Evolutionary conservation across 495 filamentous ascomycete species (phyloP).

Genomic region (Penicillium coffeae): DNA sequence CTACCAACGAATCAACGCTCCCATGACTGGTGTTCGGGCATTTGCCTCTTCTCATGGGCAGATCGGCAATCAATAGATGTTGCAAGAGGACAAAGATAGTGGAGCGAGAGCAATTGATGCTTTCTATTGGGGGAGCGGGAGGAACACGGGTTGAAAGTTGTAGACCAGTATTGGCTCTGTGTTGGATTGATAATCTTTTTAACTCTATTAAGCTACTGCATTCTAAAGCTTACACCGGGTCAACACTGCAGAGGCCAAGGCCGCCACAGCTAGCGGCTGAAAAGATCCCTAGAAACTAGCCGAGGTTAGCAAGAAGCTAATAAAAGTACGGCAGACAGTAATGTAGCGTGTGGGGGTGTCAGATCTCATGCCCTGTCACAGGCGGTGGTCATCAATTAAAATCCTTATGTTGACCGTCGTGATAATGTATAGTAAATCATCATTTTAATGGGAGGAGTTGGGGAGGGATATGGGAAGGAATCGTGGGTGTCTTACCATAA

Average conservation of each 20-base stretch:
- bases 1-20: constrained; percentile 8
- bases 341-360: constrained; percentile 33
- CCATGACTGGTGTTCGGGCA: constrained; percentile 1
- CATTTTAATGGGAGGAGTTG: constrained; percentile 46
- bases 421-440: constrained; percentile 76
- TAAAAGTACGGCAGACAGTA: constrained; percentile 12
- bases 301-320: constrained; percentile 17
- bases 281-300: constrained; percentile 12
- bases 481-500: too few species aligned
- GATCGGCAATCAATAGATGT: too few species aligned
- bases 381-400: constrained; percentile 86
- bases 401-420: constrained; percentile 96
- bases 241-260: constrained; percentile 3
- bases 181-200: constrained; percentile 6
- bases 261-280: constrained; percentile 1
- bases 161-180: too few species aligned
- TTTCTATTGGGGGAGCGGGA: too few species aligned
- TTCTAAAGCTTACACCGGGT: neutral
- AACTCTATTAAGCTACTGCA: constrained; percentile 12
- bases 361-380: constrained; percentile 78
- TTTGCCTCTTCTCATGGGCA: constrained; percentile 3
- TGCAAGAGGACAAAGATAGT: too few species aligned
- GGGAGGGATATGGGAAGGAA: neutral
- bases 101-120: too few species aligned
- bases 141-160: too few species aligned